Evolutionary conservation across 768 basidiomycete species (phyloP).

Genomic region (Scleroderma bovista): DNA sequence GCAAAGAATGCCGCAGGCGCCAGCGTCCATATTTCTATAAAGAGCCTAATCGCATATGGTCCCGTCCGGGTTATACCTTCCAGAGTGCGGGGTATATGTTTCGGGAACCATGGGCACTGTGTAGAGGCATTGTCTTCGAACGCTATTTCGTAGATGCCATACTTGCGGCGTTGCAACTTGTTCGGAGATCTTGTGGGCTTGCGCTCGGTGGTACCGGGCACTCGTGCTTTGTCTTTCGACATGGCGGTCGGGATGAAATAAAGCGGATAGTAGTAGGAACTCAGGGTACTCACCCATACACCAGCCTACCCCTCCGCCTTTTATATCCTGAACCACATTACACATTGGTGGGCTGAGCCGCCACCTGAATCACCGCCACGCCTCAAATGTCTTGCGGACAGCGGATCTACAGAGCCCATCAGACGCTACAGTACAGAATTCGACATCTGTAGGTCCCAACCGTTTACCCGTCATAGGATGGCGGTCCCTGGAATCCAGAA

Average conservation of each 20-base stretch:
- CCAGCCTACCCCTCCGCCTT: slow-evolving; percentile 1
- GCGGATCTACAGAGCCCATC: too few relatives aligned
- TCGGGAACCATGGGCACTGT: neutral
- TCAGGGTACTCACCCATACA: too few relatives aligned
- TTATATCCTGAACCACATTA: slow-evolving; percentile 12
- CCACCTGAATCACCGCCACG: slow-evolving; percentile 1
- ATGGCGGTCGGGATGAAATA: neutral
- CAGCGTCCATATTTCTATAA: slow-evolving; percentile 16
- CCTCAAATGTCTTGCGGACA: too few relatives aligned
- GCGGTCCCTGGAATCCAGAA: slow-evolving; percentile 5
- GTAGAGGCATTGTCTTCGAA: slow-evolving; percentile 12
- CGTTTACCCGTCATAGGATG: neutral
- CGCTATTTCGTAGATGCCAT: slow-evolving; percentile 18
- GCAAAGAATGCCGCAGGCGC: slow-evolving; percentile 13
- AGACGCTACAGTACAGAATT: too few relatives aligned
- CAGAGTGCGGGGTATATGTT: neutral
- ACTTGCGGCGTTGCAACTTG: slow-evolving; percentile 10
- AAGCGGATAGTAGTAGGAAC: too few relatives aligned
- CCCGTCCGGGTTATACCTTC: neutral
- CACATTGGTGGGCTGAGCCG: neutral
- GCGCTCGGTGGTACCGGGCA: neutral
- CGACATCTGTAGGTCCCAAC: too few relatives aligned
- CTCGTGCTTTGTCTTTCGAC: neutral
- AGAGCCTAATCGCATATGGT: slow-evolving; percentile 2
- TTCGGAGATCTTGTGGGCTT: neutral